Evolutionary conservation across 441 rosid species (phyloP).

Genomic region (Arabidopsis lyrata): DNA sequence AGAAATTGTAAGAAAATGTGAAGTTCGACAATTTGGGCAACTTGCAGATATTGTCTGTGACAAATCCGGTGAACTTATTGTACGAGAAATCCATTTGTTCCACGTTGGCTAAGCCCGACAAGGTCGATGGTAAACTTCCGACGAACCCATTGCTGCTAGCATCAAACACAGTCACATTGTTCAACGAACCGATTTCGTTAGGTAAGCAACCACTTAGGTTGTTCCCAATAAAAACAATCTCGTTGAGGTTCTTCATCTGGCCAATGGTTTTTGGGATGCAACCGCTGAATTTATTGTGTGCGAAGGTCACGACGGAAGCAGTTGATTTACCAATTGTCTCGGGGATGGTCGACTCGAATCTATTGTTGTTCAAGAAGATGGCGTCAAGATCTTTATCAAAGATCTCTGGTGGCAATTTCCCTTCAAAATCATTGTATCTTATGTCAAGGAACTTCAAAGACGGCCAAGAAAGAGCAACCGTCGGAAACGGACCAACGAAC

Average conservation of each 20-base stretch:
- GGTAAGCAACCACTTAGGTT: slow-evolving; percentile 78
- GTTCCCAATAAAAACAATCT: slow-evolving; percentile 65
- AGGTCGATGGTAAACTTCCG: slow-evolving; percentile 58
- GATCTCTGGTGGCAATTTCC: slow-evolving; percentile 58
- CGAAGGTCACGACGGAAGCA: slow-evolving; percentile 65
- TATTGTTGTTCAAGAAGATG: slow-evolving; percentile 75
- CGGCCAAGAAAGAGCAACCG: slow-evolving; percentile 57
- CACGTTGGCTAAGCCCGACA: slow-evolving; percentile 51
- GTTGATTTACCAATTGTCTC: slow-evolving; percentile 70
- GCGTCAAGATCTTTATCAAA: slow-evolving; percentile 73
- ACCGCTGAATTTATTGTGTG: slow-evolving; percentile 70
- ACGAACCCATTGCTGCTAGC: slow-evolving; percentile 57
- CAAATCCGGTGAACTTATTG: slow-evolving; percentile 69
- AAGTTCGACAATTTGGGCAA: slow-evolving; percentile 61
- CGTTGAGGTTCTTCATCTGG: slow-evolving; percentile 66
- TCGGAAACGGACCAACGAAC: slow-evolving; percentile 73
- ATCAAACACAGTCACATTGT: slow-evolving; percentile 63
- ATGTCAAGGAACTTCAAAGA: slow-evolving; percentile 61
- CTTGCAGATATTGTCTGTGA: slow-evolving; percentile 60
- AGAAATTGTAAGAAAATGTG: slow-evolving; percentile 66
- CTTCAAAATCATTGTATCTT: slow-evolving; percentile 81
- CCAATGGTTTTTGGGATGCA: slow-evolving; percentile 76
- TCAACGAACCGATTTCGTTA: slow-evolving; percentile 58
- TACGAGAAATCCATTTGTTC: slow-evolving; percentile 54
- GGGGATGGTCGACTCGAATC: slow-evolving; percentile 71